These are phyloP conservation scores for Fusarium falciforme DNA, from an alignment of 2,329 filamentous ascomycete genomes.

Conservation along the genomic window DNA sequence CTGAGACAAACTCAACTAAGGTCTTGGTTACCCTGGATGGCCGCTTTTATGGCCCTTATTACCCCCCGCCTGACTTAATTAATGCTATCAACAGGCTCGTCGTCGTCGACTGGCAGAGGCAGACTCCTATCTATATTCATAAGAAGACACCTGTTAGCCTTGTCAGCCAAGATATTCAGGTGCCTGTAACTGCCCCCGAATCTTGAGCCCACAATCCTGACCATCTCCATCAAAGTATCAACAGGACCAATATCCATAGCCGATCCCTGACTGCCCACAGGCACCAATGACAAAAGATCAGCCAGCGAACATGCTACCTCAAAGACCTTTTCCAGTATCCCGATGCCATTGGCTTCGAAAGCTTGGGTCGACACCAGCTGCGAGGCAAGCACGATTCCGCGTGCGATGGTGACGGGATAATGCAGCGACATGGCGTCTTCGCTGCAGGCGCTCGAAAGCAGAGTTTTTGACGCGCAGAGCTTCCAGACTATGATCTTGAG, in stretches of 20 bases:
- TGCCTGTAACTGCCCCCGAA: neutral
- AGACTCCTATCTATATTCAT: neutral
- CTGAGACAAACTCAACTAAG: no score
- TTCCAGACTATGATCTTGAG: slow-evolving; percentile 45
- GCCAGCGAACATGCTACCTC: slow-evolving; percentile 49
- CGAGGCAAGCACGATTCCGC: slow-evolving; percentile 37
- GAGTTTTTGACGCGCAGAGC: slow-evolving; percentile 38
- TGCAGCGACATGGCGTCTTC: slow-evolving; percentile 42
- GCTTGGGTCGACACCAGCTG: slow-evolving; percentile 39
- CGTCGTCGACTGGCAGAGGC: neutral
- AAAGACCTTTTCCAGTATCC: slow-evolving; percentile 49
- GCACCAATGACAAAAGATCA: slow-evolving; percentile 26
- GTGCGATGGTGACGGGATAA: slow-evolving; percentile 42
- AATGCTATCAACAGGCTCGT: neutral
- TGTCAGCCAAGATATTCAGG: neutral
- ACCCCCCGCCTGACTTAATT: neutral
- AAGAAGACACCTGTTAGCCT: neutral
- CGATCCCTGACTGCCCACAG: neutral
- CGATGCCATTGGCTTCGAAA: slow-evolving; percentile 49
- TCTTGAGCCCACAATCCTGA: neutral
- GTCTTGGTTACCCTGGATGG: no score
- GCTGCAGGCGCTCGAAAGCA: slow-evolving; percentile 18
- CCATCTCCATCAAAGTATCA: neutral
- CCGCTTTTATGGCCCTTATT: no score
- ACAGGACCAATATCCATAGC: neutral